These are phyloP conservation scores for Usnea hakonensis DNA, from an alignment of 495 filamentous ascomycete species.

Conservation along the genomic window DNA sequence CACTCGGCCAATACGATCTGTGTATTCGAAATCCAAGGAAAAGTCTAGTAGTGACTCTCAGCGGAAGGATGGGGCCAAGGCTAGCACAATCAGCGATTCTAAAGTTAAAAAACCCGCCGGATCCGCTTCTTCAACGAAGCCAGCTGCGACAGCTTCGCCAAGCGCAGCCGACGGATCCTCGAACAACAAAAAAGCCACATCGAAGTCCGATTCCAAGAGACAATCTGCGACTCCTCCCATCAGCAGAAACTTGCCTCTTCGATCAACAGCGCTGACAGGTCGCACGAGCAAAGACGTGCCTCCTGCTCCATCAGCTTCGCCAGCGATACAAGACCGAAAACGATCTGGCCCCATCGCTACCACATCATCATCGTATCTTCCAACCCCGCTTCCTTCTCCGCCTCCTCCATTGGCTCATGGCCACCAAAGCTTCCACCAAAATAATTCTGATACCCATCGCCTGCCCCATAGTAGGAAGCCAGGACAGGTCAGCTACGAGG, in stretches of 20 bases:
- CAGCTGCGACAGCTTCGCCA: background rate
- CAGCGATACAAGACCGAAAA: background rate
- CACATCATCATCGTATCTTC: background rate
- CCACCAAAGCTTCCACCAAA: background rate
- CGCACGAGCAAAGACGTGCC: background rate
- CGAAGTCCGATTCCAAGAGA: background rate
- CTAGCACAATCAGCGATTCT: background rate
- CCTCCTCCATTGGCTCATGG: background rate
- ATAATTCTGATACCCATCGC: background rate
- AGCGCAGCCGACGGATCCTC: background rate
- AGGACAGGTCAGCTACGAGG: slow-evolving; percentile 1
- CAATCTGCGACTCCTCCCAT: background rate
- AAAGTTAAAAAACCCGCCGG: background rate
- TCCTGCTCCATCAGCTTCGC: background rate
- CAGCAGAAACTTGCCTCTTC: background rate
- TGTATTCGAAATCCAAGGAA: background rate
- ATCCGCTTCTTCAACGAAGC: background rate
- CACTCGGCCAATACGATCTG: background rate
- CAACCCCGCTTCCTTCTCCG: background rate
- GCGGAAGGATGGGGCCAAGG: background rate
- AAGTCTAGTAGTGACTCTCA: background rate
- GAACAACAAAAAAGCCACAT: background rate
- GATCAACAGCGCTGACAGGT: background rate
- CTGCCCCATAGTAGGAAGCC: background rate
- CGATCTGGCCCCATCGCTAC: background rate